Base-by-base conservation (phyloP, 805 yeast species). In the Wickerhamomyces bisporus region DNA sequence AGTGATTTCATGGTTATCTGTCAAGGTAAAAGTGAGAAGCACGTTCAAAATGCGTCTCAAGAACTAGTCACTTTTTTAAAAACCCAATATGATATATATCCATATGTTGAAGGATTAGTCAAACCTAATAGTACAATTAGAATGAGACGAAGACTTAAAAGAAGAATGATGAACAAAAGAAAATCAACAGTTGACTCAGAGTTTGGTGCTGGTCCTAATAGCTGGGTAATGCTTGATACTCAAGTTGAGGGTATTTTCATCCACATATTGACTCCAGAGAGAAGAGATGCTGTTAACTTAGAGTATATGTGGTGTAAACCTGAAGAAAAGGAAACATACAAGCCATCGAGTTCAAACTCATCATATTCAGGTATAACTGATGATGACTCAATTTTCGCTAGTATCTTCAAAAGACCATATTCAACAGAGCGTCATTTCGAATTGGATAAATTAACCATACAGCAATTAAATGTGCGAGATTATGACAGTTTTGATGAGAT, bases 151-250 rank as follows among this genome's bases (percentile, higher is more conserved):
- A 61, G 85, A 41, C 55, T 79, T 41, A 68, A 68, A 28, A 72
- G 71, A 55, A 60, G 55, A 30, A 79, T 81, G 27, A 65, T 76
- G 38, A 79, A 73, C 47, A 60, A 64, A n/a, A 68, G 67, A 13
- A 71, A 72, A 13, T 65, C 71, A 36, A 70, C 79, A 0, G 67
- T 70, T 1, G 75, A 75, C 47, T 72, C 72, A 41, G 77, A 73
- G 39, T 79, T 73, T 49, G 83, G 85, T 13, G 45, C 61, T 5
- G 55, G 50, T 16, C 68, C 79, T 5, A 87, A 86, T 49, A 74
- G 85, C 19, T 89, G 98, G 98, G 77, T 86, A 17, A 77, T 86
- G 73, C 66, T 88, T 34, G 87, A 86, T 49, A 73, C 86, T 34
- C 66, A 70, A 20, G 60, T 74, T 3, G 82, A 80, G 43, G 76